Evolutionary conservation across 2,329 filamentous ascomycete genomes (phyloP), one percentile per base, ranked within the genome.

Genomic region (Chaetothyriales sp.): DNA sequence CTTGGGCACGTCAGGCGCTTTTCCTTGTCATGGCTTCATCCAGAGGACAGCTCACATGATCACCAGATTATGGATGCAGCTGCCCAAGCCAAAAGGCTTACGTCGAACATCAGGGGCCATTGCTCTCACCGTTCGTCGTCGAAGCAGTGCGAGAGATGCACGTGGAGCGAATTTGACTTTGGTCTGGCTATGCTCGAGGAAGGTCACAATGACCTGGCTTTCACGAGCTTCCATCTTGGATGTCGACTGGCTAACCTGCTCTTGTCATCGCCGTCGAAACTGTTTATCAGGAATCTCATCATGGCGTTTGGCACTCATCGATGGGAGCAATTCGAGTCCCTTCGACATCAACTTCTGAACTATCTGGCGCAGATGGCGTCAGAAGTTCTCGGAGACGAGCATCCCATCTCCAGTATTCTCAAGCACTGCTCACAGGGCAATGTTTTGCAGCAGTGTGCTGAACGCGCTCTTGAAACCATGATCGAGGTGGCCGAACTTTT

Each of bases 181-280:
- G 45, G 45, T 32, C 26, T 47, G 8, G 45, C 45, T 9, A 47
- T 47, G 45, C 45, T 47, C 8, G 45, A 47, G 26, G 45, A 47
- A 9, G 45, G 45, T 18, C 20, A 47, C 28, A 32, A 22, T 36
- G 45, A 47, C 45, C 10, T 28, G 18, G 45, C 45, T 18, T 22
- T 47, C 19, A 26, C 45, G 9, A 47, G 45, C 45, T 47, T 47
- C 45, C 20, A 47, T 26, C 26, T 47, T 25, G 45, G 45, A 32
- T 47, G 45, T 20, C 45, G 45, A 12, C 22, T 47, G 19, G 45
- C 45, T 18, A 12, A 47, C 26, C 25, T 47, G 8, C 45, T 47
- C 19, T 28, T 47, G 20, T 47, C 45, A 3, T 18, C 19, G 9
- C 45, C 45, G 18, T 47, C 45, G 18, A 47, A 47, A 25, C 45